Conservation (phyloP, 768 basidiomycete genomes). For the Mycena maculata region DNA sequence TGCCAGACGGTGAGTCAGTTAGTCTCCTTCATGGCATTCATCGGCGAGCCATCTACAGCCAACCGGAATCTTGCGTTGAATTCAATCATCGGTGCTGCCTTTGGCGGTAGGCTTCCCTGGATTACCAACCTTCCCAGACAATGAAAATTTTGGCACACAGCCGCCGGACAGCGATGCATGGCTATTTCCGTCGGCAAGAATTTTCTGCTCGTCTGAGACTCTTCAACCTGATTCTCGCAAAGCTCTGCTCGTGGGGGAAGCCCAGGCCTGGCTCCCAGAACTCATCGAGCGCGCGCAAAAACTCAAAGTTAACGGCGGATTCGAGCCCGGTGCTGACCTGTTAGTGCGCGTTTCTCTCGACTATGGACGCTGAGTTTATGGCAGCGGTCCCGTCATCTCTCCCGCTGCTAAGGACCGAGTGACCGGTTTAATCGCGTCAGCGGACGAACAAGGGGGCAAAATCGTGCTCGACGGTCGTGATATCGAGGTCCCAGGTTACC, state of each 20-base stretch:
- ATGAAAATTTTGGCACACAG: constrained; percentile 50
- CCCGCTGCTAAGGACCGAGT: constrained; percentile 86
- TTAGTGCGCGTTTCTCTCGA: constrained; percentile 41
- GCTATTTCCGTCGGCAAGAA: constrained; percentile 85
- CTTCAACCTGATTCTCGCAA: neutral
- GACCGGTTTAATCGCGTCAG: constrained; percentile 77
- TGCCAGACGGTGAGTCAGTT: constrained; percentile 85
- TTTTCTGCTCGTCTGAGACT: constrained; percentile 36
- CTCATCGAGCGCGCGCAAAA: constrained; percentile 83
- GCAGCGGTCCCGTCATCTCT: constrained; percentile 83
- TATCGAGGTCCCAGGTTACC: constrained; percentile 75
- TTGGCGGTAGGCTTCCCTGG: constrained; percentile 69
- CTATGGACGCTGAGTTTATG: constrained; percentile 16
- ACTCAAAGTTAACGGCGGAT: constrained; percentile 90
- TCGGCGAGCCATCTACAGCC: constrained; percentile 56
- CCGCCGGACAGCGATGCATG: constrained; percentile 98
- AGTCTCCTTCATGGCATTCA: neutral
- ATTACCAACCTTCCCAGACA: constrained; percentile 12
- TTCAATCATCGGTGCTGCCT: constrained; percentile 93
- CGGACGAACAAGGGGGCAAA: constrained; percentile 83
- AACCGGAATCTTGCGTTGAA: constrained; percentile 94
- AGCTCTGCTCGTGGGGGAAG: constrained; percentile 87
- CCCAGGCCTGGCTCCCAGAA: constrained; percentile 86
- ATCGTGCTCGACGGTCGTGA: constrained; percentile 89
- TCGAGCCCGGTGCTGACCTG: constrained; percentile 90